Evolutionary conservation across 1,139 yeast species (phyloP), one percentile per base, ranked within the genome.

Genomic region (Meyerozyma sp.): DNA sequence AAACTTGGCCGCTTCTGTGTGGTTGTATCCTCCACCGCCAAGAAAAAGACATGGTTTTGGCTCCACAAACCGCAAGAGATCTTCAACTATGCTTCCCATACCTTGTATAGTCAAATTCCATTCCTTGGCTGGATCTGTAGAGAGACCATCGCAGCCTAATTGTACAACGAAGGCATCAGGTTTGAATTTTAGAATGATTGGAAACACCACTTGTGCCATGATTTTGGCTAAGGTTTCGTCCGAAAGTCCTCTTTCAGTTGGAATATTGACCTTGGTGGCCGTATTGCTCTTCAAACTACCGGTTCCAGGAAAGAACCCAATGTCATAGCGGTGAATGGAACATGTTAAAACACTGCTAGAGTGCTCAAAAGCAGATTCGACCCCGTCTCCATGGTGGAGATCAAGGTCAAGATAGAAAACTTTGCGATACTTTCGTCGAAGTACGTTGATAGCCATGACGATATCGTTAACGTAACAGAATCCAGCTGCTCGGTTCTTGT

Each of bases 21-120:
- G 78, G 49, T 83, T 79, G 55, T 85, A 85, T 0, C 95, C 94
- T 1, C 94, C 94, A 1, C 95, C 94, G 0, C 94, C 93, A 1
- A 85, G 65, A 7, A 85, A 49, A 43, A 85, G 53, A 0, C 61
- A 49, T 46, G 80, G 62, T 51, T 71, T 39, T 26, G 50, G 11
- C 38, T 53, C 55, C 52, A 68, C 42, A 3, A 39, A 25, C 1
- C 57, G 50, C 2, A 81, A 43, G 0, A 79, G 42, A 4, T 51
- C 41, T 9, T 59, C 43, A 1, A 84, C 61, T 2, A 61, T 65
- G 1, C 52, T 36, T 0, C 75, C 71, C 27, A 73, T 67, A 0
- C 85, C 87, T 37, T 61, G 57, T 5, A 81, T 70, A 0, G 84
- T 72, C 44, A 86, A 58, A 57, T 84, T 84, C 94, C 93, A 86